Conservation (phyloP, 345 rosid species). For the Diplotaxis tenuifolia region DNA sequence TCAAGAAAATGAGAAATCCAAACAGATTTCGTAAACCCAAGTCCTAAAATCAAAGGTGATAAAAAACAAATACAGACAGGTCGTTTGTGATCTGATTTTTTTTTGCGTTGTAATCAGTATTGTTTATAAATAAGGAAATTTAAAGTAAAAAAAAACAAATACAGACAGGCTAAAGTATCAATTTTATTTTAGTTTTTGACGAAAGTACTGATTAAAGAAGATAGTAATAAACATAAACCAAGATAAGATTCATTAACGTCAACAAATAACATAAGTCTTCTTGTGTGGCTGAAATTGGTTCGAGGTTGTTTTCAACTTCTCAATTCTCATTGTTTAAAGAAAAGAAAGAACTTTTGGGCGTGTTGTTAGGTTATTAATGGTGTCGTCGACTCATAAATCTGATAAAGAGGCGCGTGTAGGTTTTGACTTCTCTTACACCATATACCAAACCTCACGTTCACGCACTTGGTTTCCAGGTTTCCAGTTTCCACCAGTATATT, state of each 20-base stretch:
- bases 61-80: neutral
- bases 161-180: neutral
- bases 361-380: slow-evolving; percentile 7
- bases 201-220: neutral
- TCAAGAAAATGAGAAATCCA: slow-evolving; percentile 10
- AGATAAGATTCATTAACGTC: neutral
- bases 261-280: neutral
- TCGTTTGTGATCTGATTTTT: no score
- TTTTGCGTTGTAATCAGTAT: no score
- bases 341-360: slow-evolving; percentile 5
- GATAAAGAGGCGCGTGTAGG: slow-evolving; percentile 3
- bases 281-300: slow-evolving; percentile 25
- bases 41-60: neutral
- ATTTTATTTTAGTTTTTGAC: neutral
- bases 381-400: slow-evolving; percentile 9
- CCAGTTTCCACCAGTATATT: neutral
- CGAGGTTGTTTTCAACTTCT: slow-evolving; percentile 5
- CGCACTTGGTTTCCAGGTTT: slow-evolving; percentile 12
- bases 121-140: no score
- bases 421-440: neutral
- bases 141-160: neutral
- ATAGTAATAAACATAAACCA: neutral
- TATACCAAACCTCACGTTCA: slow-evolving; percentile 22
- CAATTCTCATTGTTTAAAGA: neutral
- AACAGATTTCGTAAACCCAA: neutral